Base-by-base conservation (phyloP, 192 early-diverging fungal species). In the Backusella morwellensis region DNA sequence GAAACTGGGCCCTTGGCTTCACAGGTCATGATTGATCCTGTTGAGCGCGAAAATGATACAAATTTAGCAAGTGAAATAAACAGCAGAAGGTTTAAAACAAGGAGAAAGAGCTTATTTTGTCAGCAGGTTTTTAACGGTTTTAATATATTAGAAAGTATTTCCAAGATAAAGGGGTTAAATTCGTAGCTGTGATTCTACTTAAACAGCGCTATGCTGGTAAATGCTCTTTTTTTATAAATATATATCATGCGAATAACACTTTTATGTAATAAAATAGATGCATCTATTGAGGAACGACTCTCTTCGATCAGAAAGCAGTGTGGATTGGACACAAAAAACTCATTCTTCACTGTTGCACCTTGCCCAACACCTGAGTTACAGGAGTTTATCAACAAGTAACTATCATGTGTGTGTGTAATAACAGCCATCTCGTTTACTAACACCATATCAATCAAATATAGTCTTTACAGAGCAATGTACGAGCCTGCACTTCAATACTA, bases 401-500 rank as follows among this genome's bases (percentile, higher is more conserved):
- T 50, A 40, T 0, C 47, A 50, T 50, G 32, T 32, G 29, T 32
- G 29, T 32, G 29, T 50, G 15, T 54, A 7, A n/a, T 54, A 15
- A 17, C 15, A 44, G 15, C 0, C n/a, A 29, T 32, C 29, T 54
- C 52, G 52, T 23, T 59, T 59, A 59, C 56, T 63, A 29, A 63
- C 26, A 63, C 32, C 2, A 32, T 32, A 3, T 32, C 32, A 32
- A 32, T 26, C 23, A 29, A 17, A 17, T 29, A 50, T 73, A 95
- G 91, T 35, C 70, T 95, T 17, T 92, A 94, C 71, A 75, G 83
- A 78, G 84, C 87, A 9, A 82, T 95, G 8, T 90, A 88, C 52
- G 94, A 96, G 77, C 78, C 87, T 32, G 87, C 92, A 0, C 81
- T 90, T 73, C 85, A 83, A 56, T 95, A 94, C 77, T 97, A 94